These are phyloP conservation scores for Paracorniculantispora psalliotae DNA, from an alignment of 2,329 filamentous ascomycete species.

Conservation along the genomic window DNA sequence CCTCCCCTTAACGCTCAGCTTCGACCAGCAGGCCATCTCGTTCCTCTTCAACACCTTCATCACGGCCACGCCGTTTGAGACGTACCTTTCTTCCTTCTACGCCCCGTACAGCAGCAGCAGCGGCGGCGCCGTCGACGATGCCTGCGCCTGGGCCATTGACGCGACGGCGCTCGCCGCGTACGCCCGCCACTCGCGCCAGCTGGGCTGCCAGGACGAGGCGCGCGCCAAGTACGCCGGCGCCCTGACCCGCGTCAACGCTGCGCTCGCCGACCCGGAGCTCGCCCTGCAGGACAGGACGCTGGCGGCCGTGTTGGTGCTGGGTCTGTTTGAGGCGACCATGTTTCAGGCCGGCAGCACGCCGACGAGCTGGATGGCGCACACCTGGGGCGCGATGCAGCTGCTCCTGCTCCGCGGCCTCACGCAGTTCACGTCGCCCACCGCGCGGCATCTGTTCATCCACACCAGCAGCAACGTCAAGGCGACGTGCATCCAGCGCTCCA, in stretches of 20 bases:
- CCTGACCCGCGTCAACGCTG: constrained; percentile 16
- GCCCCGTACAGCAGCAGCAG: neutral
- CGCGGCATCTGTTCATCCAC: constrained; percentile 21
- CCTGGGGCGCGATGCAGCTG: constrained; percentile 22
- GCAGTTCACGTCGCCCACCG: constrained; percentile 19
- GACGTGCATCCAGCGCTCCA: constrained; percentile 22
- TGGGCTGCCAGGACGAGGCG: constrained; percentile 17
- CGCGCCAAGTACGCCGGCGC: constrained; percentile 20
- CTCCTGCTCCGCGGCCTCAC: constrained; percentile 21
- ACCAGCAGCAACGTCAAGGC: constrained; percentile 24
- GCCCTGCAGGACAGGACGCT: constrained; percentile 23
- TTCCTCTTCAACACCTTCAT: constrained; percentile 25
- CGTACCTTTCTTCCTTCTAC: constrained; percentile 21
- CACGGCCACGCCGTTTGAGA: constrained; percentile 21
- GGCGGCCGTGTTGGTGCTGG: constrained; percentile 24
- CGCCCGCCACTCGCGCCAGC: constrained; percentile 15
- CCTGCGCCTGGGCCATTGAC: constrained; percentile 19
- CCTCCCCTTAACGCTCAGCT: neutral
- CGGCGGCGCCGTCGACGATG: constrained; percentile 15
- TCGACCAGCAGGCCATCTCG: constrained; percentile 15
- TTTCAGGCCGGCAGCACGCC: constrained; percentile 20
- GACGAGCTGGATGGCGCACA: constrained; percentile 24
- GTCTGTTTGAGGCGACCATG: constrained; percentile 24
- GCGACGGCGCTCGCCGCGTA: constrained; percentile 23
- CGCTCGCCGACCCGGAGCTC: constrained; percentile 16